Percentiles rank a stretch among this genome's conserved stretches.
phyloP scores from a whole-genome alignment of 495 filamentous ascomycete genomes.

The Melanomma pulvis-pyrius region DNA sequence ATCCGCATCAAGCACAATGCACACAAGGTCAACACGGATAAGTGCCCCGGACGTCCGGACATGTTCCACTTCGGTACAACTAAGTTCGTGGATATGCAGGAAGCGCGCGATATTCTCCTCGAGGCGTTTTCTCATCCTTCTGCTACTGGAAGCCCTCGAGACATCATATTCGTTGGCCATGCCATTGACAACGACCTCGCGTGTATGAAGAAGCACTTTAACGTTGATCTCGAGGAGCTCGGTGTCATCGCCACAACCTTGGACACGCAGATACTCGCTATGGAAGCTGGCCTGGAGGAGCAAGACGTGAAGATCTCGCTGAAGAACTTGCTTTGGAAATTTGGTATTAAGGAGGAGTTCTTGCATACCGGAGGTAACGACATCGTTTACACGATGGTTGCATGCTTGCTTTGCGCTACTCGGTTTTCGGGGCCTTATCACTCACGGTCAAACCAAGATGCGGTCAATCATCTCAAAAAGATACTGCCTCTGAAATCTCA shows the following conservation, averaged over 20 bases:
- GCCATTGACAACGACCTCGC: slow-evolving; percentile 1
- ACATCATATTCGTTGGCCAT: slow-evolving; percentile 12
- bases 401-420: background rate
- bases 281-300: background rate
- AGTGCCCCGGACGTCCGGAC: slow-evolving; percentile 1
- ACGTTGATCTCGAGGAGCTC: slow-evolving; percentile 1
- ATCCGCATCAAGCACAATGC: slow-evolving; percentile 8
- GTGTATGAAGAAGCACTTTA: background rate
- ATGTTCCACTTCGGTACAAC: slow-evolving; percentile 17
- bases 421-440: background rate
- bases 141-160: background rate
- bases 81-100: slow-evolving; percentile 8
- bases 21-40: slow-evolving; percentile 10
- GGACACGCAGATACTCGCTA: slow-evolving; percentile 1
- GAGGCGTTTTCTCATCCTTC: slow-evolving; percentile 1
- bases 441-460: background rate
- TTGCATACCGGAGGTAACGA: slow-evolving; percentile 19
- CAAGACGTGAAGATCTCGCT: background rate
- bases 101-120: slow-evolving; percentile 1
- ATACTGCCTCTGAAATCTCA: background rate
- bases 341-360: background rate
- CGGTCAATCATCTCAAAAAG: background rate
- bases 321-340: background rate
- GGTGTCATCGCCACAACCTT: background rate
- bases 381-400: slow-evolving; percentile 11